A percentile compares a stretch with the other conserved stretches of the same genome.
phyloP scores from a whole-genome alignment of 2,329 filamentous ascomycete species.

The Sarocladiaceae sp. region DNA sequence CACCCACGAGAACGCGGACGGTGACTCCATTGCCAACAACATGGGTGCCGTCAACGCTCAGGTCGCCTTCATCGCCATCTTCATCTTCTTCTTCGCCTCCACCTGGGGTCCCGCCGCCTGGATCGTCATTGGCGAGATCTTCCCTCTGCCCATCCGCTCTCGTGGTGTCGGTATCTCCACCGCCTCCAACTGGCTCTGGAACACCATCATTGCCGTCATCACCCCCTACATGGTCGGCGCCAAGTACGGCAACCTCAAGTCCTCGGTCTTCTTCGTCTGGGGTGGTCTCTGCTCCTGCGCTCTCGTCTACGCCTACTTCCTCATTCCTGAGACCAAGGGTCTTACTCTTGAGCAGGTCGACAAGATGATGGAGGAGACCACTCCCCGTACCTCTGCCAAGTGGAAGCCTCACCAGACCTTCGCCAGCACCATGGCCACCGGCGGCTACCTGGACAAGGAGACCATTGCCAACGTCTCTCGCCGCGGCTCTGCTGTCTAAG shows the following conservation, averaged over 20 bases:
- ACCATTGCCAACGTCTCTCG: conserved; percentile 23
- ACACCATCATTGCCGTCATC: conserved; percentile 65
- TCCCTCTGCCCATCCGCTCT: conserved; percentile 81
- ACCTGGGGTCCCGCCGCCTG: conserved; percentile 82
- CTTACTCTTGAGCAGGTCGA: conserved; percentile 74
- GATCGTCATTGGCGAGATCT: conserved; percentile 85
- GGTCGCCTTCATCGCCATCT: conserved; percentile 85
- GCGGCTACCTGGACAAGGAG: conserved; percentile 24
- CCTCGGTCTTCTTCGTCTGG: conserved; percentile 72
- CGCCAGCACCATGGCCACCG: conserved; percentile 36
- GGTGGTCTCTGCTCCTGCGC: conserved; percentile 56
- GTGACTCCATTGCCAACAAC: conserved; percentile 40
- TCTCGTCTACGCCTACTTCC: conserved; percentile 64
- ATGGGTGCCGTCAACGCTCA: conserved; percentile 57
- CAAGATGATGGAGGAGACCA: conserved; percentile 84
- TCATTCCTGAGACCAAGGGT: conserved; percentile 69
- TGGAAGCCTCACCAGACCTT: conserved; percentile 71
- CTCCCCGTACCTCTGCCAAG: conserved; percentile 66
- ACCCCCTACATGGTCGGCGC: conserved; percentile 64
- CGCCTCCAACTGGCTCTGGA: conserved; percentile 89
- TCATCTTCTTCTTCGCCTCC: conserved; percentile 86
- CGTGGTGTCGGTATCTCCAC: conserved; percentile 83
- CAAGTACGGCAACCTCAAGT: conserved; percentile 57
- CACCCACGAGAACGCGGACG: conserved; percentile 37
- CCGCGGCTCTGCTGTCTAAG: conserved; percentile 25